Percentiles rank a stretch among this genome's conserved stretches.
Evolutionary conservation across 2,329 filamentous ascomycete genomes (phyloP).

Genomic region (Nemania abortiva): DNA sequence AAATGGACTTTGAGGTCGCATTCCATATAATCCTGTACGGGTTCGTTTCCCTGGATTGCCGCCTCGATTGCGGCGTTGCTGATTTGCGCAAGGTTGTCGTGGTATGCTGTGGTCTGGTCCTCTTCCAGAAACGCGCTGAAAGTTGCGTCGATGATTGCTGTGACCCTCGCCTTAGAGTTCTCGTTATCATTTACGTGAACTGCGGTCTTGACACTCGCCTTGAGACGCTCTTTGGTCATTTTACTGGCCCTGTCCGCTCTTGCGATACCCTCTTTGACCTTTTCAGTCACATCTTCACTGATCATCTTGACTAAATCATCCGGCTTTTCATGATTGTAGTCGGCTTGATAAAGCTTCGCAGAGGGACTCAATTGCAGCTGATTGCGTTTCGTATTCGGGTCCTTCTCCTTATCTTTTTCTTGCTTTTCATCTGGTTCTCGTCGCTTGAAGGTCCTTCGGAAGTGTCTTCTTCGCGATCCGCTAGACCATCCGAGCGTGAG

Average conservation of each 20-base stretch:
- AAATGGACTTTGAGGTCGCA: constrained; percentile 23
- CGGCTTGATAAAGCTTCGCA: constrained; percentile 20
- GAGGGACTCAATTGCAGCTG: not conserved
- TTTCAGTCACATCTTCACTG: constrained; percentile 17
- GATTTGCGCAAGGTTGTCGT: not conserved
- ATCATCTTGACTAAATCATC: constrained; percentile 13
- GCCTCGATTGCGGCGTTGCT: not conserved
- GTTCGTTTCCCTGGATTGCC: not conserved
- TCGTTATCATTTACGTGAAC: constrained; percentile 11
- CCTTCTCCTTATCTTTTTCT: not conserved
- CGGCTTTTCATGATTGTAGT: constrained; percentile 8
- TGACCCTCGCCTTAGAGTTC: constrained; percentile 5
- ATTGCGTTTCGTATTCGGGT: not conserved
- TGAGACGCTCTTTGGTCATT: not conserved
- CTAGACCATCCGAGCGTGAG: constrained; percentile 28
- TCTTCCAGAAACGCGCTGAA: not conserved
- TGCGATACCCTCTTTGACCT: constrained; percentile 22
- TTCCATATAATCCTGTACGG: not conserved
- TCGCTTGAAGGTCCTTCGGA: constrained; percentile 25
- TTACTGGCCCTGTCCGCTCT: not conserved
- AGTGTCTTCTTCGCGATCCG: constrained; percentile 28
- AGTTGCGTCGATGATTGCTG: constrained; percentile 20
- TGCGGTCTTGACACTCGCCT: constrained; percentile 20
- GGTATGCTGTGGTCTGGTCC: not conserved
- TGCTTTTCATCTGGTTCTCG: not conserved